Base-by-base conservation (phyloP, 2,329 filamentous ascomycete genomes). In the Colletotrichum lini region DNA sequence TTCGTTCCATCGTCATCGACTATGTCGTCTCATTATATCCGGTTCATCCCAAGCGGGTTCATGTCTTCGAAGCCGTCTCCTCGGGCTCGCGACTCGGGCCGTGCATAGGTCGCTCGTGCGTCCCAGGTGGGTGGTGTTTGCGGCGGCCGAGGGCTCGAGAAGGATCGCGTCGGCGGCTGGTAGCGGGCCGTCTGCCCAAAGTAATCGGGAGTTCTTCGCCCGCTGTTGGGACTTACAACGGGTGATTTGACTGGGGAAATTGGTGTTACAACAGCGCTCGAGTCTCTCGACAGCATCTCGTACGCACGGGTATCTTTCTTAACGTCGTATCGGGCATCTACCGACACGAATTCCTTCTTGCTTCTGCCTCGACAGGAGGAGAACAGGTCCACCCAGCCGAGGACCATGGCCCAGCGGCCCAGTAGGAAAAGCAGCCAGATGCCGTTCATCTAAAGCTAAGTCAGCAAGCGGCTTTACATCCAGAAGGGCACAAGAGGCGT, bases 301-400 rank as follows among this genome's bases (percentile, higher is more conserved):
- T 95, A 95, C 81, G 91, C 90, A 84, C 90, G 89, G 79, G 85
- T 86, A 76, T 91, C 90, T 80, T 89, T 87, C 74, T 90, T 90
- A 70, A 87, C 81, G 71, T 89, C 86, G 76, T 84, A 82, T 72
- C 89, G 88, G 57, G 95, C 94, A 79, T 98, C 96, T 56, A 93
- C 91, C 49, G 94, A 97, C 74, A 98, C 93, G 77, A 98, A 98
- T 80, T 98, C 96, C 76, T 90, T 89, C 78, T 92, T 90, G 70
- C 82, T 84, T 64, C 85, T 83, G 45, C 83, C 81, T 72, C 90
- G 82, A 59, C 84, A 78, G 47, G 81, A 79, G 65, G 80, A 84
- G 74, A 91, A 80, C 52, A 95, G 82, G 35, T 97, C 91, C 52
- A 85, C 75, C 96, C 96, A 99, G 73, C 93, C 96, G 3, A 86